Evolutionary conservation across 1,139 yeast species (phyloP).

Genomic region (Blastobotrys capitulatus): DNA sequence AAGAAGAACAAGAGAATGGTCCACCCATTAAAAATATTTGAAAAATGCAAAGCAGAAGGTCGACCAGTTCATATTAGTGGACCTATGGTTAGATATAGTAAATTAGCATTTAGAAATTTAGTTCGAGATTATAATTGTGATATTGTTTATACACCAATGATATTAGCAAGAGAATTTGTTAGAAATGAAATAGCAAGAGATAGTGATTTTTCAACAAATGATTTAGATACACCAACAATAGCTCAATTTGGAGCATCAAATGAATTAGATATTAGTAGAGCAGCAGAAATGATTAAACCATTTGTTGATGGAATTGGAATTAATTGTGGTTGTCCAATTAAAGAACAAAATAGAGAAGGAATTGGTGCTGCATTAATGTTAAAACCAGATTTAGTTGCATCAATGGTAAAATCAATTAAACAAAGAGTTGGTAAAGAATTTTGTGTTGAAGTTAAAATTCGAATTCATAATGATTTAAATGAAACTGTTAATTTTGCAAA

Average conservation of each 20-base stretch:
- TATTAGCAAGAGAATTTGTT: conserved; percentile 89
- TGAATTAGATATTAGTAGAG: conserved; percentile 72
- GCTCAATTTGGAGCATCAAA: conserved; percentile 93
- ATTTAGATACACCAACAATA: conserved; percentile 60
- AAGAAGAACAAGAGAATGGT: no score
- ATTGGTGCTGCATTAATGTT: conserved; percentile 94
- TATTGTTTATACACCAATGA: conserved; percentile 93
- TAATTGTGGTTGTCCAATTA: conserved; percentile 97
- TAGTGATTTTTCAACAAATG: conserved; percentile 80
- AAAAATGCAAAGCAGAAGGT: no score
- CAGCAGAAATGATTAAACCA: conserved; percentile 84
- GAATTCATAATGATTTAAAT: conserved; percentile 71
- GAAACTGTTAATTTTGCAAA: conserved; percentile 72
- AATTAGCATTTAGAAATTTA: no score
- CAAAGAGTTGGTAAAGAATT: conserved; percentile 55
- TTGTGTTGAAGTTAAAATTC: conserved; percentile 82
- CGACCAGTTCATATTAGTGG: no score
- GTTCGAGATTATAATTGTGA: no score
- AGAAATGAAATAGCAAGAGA: conserved; percentile 74
- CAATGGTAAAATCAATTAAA: conserved; percentile 82
- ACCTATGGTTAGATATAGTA: no score
- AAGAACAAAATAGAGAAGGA: conserved; percentile 92
- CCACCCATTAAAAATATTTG: no score
- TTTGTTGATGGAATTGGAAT: conserved; percentile 91
- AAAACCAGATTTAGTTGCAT: conserved; percentile 72